phyloP scores from a whole-genome alignment of 208 protist genomes.

The Wallacemonas sp. region DNA sequence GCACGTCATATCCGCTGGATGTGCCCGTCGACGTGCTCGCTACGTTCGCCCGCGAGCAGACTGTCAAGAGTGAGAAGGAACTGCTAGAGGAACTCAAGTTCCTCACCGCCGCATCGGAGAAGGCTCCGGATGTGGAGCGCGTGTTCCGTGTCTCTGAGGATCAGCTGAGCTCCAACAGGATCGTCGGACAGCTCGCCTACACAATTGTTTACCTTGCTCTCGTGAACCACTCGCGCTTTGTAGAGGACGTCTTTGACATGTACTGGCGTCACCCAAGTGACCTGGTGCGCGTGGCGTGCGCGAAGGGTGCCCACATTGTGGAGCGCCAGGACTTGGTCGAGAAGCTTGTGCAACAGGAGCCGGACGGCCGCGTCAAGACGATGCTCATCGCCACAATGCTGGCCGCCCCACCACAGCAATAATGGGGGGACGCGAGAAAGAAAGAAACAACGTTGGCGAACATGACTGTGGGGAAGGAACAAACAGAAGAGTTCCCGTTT shows the following conservation, averaged over 20 bases:
- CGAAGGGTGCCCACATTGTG: slow-evolving; percentile 81
- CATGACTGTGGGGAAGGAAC: background rate
- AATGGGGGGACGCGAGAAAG: background rate
- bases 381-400: slow-evolving; percentile 69
- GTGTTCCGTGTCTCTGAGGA: slow-evolving; percentile 83
- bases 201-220: slow-evolving; percentile 89
- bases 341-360: slow-evolving; percentile 63
- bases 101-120: slow-evolving; percentile 61
- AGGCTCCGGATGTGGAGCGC: slow-evolving; percentile 76
- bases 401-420: background rate
- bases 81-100: slow-evolving; percentile 86
- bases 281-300: slow-evolving; percentile 84
- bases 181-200: slow-evolving; percentile 88
- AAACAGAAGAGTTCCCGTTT: too few species aligned
- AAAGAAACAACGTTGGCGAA: background rate
- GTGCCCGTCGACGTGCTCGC: slow-evolving; percentile 90
- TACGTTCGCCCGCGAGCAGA: slow-evolving; percentile 65
- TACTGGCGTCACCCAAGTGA: slow-evolving; percentile 79
- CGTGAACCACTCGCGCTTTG: slow-evolving; percentile 69
- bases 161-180: slow-evolving; percentile 79
- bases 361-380: slow-evolving; percentile 69
- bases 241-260: slow-evolving; percentile 78
- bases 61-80: slow-evolving; percentile 67
- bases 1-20: slow-evolving; percentile 84
- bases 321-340: slow-evolving; percentile 73